Evolutionary conservation across 257 asterid species (phyloP).

Genomic region (Plantago ovata): DNA sequence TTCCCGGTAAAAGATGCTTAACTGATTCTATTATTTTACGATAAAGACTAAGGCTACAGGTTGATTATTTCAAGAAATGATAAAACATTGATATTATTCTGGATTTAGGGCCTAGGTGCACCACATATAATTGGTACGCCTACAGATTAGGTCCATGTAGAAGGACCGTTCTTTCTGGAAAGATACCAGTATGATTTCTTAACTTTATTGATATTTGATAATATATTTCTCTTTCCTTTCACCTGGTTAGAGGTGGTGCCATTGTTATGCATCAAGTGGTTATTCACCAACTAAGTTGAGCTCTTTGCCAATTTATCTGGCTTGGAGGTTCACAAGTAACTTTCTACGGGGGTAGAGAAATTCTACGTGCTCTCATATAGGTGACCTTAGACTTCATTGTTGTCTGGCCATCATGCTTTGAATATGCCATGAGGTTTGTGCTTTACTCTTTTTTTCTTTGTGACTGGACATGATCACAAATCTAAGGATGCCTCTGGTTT

Average conservation of each 20-base stretch:
- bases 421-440: slow-evolving; percentile 1
- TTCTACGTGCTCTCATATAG: background rate
- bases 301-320: slow-evolving; percentile 13
- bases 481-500: slow-evolving; percentile 10
- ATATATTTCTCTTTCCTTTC: slow-evolving; percentile 9
- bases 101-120: background rate
- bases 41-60: slow-evolving; percentile 23
- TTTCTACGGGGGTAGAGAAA: background rate
- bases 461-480: background rate
- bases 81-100: slow-evolving; percentile 3
- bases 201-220: slow-evolving; percentile 10
- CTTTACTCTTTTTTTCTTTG: background rate
- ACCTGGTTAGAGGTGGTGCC: slow-evolving; percentile 4
- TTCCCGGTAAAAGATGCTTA: slow-evolving; percentile 14
- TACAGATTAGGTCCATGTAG: background rate
- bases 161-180: background rate
- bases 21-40: slow-evolving; percentile 14
- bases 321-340: slow-evolving; percentile 1
- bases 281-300: slow-evolving; percentile 5
- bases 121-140: slow-evolving; percentile 2
- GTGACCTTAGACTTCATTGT: background rate
- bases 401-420: slow-evolving; percentile 1
- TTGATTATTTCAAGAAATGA: slow-evolving; percentile 21
- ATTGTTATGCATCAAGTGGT: slow-evolving; percentile 7
- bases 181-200: slow-evolving; percentile 1